Base-by-base conservation (phyloP, 2,329 filamentous ascomycete genomes). In the Fusarium sambucinum region DNA sequence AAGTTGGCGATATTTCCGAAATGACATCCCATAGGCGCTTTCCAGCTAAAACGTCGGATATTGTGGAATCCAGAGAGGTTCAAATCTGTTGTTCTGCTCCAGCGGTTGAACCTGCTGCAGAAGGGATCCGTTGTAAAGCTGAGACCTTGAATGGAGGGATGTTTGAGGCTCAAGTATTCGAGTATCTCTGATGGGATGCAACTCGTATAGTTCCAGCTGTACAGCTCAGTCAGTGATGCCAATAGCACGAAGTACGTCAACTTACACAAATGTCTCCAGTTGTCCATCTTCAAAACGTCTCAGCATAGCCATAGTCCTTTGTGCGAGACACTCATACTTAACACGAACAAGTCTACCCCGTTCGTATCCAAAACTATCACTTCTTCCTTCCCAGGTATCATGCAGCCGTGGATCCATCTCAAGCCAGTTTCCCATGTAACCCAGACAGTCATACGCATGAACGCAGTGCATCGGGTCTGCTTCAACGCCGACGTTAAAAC, bases 251-350 rank as follows among this genome's bases (percentile, higher is more conserved):
- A 14, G 4, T 21, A 23, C 1, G 5, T 25, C 9, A 4, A n/a
- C 37, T 14, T 53, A 42, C 59, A 44, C 35, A 13, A 63, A 56
- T 0, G 25, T 16, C 1, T 63, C 42, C 0, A 63, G 42, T 6
- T 63, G 42, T 0, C 32, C 16, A 0, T 50, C n/a, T 0, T 19
- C 23, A 1, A 63, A 38, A 2, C 32, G 50, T 1, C 14, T 1
- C 1, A 63, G 21, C 17, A 50, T n/a, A 0, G 16, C 21, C 27
- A 63, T 21, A 21, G 44, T 27, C 17, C 58, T 23, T 11, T 63
- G 50, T 4, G 51, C 32, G 11, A 63, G 50, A 27, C 59, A 63
- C 7, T 63, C 58, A 25, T 48, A 63, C 14, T 56, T 63, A 0
- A 63, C 50, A 2, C 50, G 29, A 2, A 63, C 42, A 33, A 63